Evolutionary conservation across 768 basidiomycete species (phyloP), one percentile per base, ranked within the genome.

Genomic region (Trichaptum fuscoviolaceum): DNA sequence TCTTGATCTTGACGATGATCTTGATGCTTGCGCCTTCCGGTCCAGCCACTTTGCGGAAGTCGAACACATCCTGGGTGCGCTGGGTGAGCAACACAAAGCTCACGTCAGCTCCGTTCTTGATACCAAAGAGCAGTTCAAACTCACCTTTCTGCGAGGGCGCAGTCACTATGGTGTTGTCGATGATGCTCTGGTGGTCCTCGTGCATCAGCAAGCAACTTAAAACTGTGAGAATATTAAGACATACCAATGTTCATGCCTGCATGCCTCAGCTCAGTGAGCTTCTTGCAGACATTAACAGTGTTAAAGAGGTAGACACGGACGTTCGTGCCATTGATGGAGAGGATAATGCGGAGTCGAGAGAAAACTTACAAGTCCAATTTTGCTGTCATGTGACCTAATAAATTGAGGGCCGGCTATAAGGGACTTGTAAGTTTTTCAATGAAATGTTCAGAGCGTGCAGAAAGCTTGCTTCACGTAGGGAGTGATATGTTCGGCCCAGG

Each of bases 1-100:
- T 99, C 80, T 99, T 97, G 70, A 99, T 99, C 81, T 99, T 99
- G 81, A 96, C 95, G 71, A 99, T 98, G 77, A 99, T 95, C 81
- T 98, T 99, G 84, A 99, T 95, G 81, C 81, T 89, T 65, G 94
- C 92, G 66, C 97, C 97, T 63, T 95, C 95, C 35, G 96, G 90
- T 61, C 97, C 97, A 70, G 99, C 89, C 69, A 96, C 93, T 63
- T 87, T 84, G 70, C 95, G 91, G 77, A 99, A 99, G 73, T 97
- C 93, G 70, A 81, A 84, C 75, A 99, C 96, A 76, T 99, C 97
- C 72, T 97, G 85, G 27, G 87, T 96, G 66, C 92, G 89, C 68
- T 97, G 95, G 78, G 99, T 99, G 78, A 99, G 99, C 2, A 97
- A 99, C 7, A 97, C 97, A 75, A 99, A 99, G 73, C 99, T 79